Percentiles rank a stretch among this genome's conserved stretches.
Evolutionary conservation across 2,329 filamentous ascomycete genomes (phyloP).

Genomic region (Claviceps quebecensis): DNA sequence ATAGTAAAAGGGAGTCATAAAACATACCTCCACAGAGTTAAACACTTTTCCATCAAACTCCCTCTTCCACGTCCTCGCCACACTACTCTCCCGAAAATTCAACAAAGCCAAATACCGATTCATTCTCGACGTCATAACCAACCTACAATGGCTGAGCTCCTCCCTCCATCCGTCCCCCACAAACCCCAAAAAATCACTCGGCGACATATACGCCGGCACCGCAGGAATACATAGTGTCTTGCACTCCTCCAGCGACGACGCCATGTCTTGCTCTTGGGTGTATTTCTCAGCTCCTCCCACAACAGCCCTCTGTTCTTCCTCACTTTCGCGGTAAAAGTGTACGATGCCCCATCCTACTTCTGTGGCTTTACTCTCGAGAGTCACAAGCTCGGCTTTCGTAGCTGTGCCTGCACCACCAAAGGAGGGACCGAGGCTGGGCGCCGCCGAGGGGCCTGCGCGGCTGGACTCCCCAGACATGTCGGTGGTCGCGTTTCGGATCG

Average conservation of each 20-base stretch:
- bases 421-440: conserved; percentile 38
- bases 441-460: conserved; percentile 34
- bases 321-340: conserved; percentile 77
- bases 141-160: conserved; percentile 82
- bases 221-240: conserved; percentile 87
- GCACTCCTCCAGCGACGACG: conserved; percentile 43
- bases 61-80: conserved; percentile 65
- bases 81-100: conserved; percentile 69
- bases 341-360: conserved; percentile 86
- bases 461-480: conserved; percentile 22
- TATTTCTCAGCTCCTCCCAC: conserved; percentile 10
- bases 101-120: conserved; percentile 93
- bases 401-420: conserved; percentile 51
- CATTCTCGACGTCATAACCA: conserved; percentile 78
- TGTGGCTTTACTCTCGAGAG: conserved; percentile 56
- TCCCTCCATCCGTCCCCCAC: conserved; percentile 77
- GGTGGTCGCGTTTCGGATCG: conserved; percentile 7
- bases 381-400: conserved; percentile 69
- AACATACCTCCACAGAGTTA: conserved; percentile 67
- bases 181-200: conserved; percentile 81
- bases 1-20: background rate
- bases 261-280: conserved; percentile 14
- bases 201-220: conserved; percentile 85
- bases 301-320: conserved; percentile 52
- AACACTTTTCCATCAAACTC: conserved; percentile 91